A percentile compares a stretch with the other conserved stretches of the same genome.
Conservation (phyloP, 1,139 yeast species). For the Geotrichum australiense region DNA sequence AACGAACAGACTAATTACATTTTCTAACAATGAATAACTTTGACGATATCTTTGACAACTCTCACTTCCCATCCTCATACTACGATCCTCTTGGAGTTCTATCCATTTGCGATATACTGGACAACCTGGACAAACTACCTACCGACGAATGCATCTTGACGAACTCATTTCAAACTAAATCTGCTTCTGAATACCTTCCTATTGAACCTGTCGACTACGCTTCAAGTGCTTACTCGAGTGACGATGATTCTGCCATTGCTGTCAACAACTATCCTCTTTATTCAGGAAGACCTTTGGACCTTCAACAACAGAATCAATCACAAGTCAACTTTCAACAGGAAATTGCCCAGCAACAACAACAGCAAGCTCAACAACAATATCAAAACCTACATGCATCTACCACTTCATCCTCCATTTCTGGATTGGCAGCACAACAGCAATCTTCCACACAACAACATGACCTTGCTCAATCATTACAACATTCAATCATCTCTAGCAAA, state of each 20-base stretch:
- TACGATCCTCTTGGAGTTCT: conserved; percentile 37
- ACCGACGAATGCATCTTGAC: conserved; percentile 8
- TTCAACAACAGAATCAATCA: conserved; percentile 19
- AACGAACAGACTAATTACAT: too few species aligned
- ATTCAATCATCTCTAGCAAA: too few species aligned
- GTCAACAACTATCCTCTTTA: background rate
- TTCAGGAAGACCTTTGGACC: conserved; percentile 1
- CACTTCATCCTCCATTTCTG: background rate
- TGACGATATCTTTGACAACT: too few species aligned
- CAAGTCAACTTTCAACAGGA: too few species aligned
- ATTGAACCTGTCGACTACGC: conserved; percentile 6
- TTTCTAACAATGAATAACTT: too few species aligned
- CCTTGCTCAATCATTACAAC: too few species aligned
- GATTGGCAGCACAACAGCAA: background rate
- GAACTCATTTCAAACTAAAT: conserved; percentile 3
- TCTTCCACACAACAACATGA: conserved; percentile 1
- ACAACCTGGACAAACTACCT: conserved; percentile 33
- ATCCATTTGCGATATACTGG: conserved; percentile 38
- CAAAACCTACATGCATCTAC: background rate
- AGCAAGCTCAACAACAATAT: background rate
- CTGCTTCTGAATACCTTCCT: conserved; percentile 5
- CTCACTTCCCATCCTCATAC: conserved; percentile 28
- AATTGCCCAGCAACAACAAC: conserved; percentile 8
- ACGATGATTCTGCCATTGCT: conserved; percentile 1
- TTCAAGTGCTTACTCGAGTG: conserved; percentile 7